Base-by-base conservation (phyloP, 164 flowering plant genomes). In the Umbilicus rupestris region DNA sequence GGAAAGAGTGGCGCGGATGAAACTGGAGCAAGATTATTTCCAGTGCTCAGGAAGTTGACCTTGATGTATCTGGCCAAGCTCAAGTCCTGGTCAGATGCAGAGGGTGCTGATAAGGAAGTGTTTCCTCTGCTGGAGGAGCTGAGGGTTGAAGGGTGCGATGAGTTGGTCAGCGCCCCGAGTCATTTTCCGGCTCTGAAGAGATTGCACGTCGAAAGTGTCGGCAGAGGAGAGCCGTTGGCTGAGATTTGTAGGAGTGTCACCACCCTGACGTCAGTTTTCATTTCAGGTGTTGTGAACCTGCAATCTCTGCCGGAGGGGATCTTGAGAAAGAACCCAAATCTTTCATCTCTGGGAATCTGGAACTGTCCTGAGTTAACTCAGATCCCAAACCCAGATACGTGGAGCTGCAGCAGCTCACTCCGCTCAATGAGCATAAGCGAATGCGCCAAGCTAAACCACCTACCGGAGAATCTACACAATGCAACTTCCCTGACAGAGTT, bases 41-140 rank as follows among this genome's bases (percentile, higher is more conserved):
- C 73, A 5, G 66, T 60, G 12, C 59, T 77, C 33, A 65, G 59
- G 16, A 42, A 33, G 12, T 66, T 78, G 17, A 4, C 1, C 5
- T 19, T 72, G 29, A 0, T 0, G 11, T 2, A 39, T 3, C 62
- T 74, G 74, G 35, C 22, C 0, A 58, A 58, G 14, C 68, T 73
- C 28, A 68, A 62, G 47, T 68, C 72, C 47, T 78, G 78, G 80
- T n/a, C 10, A 28, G 37, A 39, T 11, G 24, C 46, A 35, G 37
- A 39, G 15, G 63, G 3, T 12, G 12, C 22, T 7, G 44, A 20
- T 15, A 14, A 19, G 6, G 22, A 46, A 29, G 63, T 47, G 50
- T 68, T 67, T 10, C 70, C 74, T 68, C 62, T 39, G 37, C 80
- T 77, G 2, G 63, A 66, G 26, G 35, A 28, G 22, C 29, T 78